phyloP scores from a whole-genome alignment of 306 rosid genomes.

The Prunus campanulata region DNA sequence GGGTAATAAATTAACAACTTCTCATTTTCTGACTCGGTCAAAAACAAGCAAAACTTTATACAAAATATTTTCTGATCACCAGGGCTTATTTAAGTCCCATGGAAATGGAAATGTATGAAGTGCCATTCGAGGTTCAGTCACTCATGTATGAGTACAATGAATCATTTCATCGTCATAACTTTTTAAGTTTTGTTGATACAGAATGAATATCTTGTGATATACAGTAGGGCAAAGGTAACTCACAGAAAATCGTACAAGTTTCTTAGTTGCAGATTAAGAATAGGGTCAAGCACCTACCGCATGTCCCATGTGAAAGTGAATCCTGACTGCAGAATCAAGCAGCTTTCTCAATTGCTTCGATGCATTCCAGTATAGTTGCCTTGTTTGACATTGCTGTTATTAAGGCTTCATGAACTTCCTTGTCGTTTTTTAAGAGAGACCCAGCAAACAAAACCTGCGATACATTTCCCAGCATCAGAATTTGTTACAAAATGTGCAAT shows the following conservation, averaged over 20 bases:
- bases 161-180: background rate
- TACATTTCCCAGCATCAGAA: background rate
- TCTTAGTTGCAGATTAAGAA: conserved; percentile 1
- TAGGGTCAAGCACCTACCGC: background rate
- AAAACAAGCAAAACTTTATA: background rate
- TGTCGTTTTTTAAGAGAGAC: conserved; percentile 76
- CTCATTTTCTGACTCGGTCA: too few species aligned
- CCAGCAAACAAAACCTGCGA: conserved; percentile 79
- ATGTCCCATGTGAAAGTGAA: conserved; percentile 8
- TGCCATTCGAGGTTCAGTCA: too few species aligned
- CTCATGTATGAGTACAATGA: background rate
- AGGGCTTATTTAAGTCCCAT: background rate
- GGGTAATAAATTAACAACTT: background rate
- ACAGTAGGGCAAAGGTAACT: background rate
- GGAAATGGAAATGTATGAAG: background rate
- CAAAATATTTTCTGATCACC: background rate
- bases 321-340: conserved; percentile 25
- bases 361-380: conserved; percentile 72
- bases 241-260: too few species aligned
- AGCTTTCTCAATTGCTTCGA: conserved; percentile 71
- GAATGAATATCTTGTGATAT: background rate
- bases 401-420: conserved; percentile 62
- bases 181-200: background rate
- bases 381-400: conserved; percentile 64
- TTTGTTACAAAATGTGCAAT: background rate